These are phyloP conservation scores for Sanghuangporus weigelae DNA, from an alignment of 1,284 basidiomycete species.

Conservation along the genomic window DNA sequence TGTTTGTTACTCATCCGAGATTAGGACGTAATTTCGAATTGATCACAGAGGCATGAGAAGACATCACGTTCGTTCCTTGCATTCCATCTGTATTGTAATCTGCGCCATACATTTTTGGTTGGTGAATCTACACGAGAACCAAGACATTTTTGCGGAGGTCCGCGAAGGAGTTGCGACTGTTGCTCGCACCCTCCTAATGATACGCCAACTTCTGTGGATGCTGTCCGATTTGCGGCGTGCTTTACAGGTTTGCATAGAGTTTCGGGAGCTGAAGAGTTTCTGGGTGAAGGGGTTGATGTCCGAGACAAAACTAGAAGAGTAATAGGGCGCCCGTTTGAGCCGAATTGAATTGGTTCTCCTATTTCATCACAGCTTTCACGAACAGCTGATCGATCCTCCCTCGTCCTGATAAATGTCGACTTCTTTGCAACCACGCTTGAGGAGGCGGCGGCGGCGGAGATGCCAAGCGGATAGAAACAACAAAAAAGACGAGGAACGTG, in stretches of 20 bases:
- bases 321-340: neutral
- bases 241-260: neutral
- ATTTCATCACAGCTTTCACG: neutral
- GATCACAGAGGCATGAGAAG: neutral
- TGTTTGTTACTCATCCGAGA: neutral
- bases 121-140: neutral
- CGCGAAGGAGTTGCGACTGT: neutral
- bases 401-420: neutral
- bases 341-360: neutral
- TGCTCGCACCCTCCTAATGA: neutral
- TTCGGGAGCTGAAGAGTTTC: neutral
- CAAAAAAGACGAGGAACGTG: neutral
- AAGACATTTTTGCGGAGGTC: neutral
- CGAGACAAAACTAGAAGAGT: neutral
- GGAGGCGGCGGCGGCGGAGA: neutral
- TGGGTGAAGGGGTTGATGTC: neutral
- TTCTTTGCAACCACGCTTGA: too few species aligned
- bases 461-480: neutral
- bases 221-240: neutral
- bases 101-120: neutral
- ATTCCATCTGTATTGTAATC: neutral
- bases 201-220: neutral
- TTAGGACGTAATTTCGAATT: neutral
- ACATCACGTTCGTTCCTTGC: neutral
- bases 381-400: neutral